phyloP scores from a whole-genome alignment of 2,329 filamentous ascomycete species.

The Xylariales sp. region DNA sequence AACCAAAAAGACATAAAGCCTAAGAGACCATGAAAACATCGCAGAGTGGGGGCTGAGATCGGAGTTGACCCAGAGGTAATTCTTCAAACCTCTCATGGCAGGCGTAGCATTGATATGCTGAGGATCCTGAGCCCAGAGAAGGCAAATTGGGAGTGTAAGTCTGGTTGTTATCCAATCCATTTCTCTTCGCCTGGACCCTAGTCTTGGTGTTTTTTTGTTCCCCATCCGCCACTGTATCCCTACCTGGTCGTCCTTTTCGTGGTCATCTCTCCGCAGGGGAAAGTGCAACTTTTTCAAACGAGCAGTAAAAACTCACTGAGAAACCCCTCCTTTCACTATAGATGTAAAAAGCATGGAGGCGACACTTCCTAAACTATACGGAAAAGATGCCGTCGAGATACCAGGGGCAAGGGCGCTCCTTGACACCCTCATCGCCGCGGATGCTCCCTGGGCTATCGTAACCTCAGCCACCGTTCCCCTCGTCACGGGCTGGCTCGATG shows the following conservation, averaged over 20 bases:
- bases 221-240: no score
- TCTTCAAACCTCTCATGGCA: slow-evolving; percentile 84
- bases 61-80: slow-evolving; percentile 82
- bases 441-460: slow-evolving; percentile 81
- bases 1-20: neutral
- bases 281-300: no score
- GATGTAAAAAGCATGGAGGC: slow-evolving; percentile 78
- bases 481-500: slow-evolving; percentile 67
- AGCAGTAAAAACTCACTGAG: no score
- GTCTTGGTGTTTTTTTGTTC: no score
- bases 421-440: slow-evolving; percentile 54
- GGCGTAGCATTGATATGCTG: slow-evolving; percentile 82
- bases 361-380: slow-evolving; percentile 71
- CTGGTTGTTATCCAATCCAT: slow-evolving; percentile 20
- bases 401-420: slow-evolving; percentile 75
- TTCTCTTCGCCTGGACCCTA: no score
- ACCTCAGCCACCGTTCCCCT: slow-evolving; percentile 67
- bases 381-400: slow-evolving; percentile 76
- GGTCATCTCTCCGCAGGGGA: no score
- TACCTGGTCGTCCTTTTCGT: no score
- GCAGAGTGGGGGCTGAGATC: slow-evolving; percentile 75
- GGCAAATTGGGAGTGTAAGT: slow-evolving; percentile 88
- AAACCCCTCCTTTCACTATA: slow-evolving; percentile 3
- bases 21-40: slow-evolving; percentile 8
- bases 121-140: slow-evolving; percentile 75